These are phyloP conservation scores for Phytophthora europaea DNA, from an alignment of 352 stramenopile species.

Conservation along the genomic window DNA sequence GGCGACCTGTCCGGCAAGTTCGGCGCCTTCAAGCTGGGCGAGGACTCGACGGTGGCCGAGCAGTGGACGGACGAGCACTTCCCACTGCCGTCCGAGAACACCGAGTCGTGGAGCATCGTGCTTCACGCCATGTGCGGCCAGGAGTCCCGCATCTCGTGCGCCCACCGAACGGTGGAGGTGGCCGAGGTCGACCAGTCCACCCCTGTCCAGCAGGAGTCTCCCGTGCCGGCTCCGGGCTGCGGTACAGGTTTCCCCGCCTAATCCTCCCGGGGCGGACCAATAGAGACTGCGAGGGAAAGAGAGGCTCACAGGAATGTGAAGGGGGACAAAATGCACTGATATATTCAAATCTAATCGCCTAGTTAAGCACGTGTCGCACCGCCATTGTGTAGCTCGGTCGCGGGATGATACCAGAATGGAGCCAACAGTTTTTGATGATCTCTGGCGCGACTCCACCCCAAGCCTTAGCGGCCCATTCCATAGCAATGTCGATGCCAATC, in stretches of 20 bases:
- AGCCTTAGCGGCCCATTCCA: neutral
- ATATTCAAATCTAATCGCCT: neutral
- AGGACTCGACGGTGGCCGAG: conserved; percentile 27
- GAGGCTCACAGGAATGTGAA: neutral
- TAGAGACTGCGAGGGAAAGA: neutral
- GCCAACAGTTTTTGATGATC: neutral
- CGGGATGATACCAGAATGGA: neutral
- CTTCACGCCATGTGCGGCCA: conserved; percentile 68
- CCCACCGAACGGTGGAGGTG: conserved; percentile 20
- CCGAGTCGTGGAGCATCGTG: conserved; percentile 66
- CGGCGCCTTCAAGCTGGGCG: conserved; percentile 43
- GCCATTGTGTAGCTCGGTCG: neutral
- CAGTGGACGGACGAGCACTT: conserved; percentile 62
- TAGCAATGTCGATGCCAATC: neutral
- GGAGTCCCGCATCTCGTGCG: conserved; percentile 61
- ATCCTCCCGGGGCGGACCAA: neutral
- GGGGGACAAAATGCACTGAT: neutral
- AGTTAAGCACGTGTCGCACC: neutral
- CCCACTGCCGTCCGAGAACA: conserved; percentile 51
- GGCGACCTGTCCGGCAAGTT: conserved; percentile 74
- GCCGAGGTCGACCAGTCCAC: conserved; percentile 24
- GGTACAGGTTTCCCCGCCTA: neutral
- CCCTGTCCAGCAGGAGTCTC: conserved; percentile 20
- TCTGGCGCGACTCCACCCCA: neutral
- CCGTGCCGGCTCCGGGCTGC: conserved; percentile 13